Conservation (phyloP, 768 basidiomycete genomes). For the Hygrophorus pudorinus region DNA sequence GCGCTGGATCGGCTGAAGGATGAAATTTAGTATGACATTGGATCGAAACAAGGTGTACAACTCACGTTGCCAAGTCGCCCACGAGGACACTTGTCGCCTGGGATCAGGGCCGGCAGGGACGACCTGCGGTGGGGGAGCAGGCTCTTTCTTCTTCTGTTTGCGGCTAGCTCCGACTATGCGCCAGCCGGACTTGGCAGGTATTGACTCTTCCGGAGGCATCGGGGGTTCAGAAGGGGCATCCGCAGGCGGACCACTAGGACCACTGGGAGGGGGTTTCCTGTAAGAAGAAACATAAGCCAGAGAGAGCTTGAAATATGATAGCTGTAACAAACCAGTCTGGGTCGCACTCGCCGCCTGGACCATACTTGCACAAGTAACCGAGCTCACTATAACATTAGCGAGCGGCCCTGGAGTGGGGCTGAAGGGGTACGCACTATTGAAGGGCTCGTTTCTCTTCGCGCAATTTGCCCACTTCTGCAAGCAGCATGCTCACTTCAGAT, state of each 20-base stretch:
- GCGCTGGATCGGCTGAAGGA: constrained; percentile 43
- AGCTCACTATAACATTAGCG: constrained; percentile 47
- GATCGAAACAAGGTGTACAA: constrained; percentile 11
- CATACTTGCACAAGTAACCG: constrained; percentile 66
- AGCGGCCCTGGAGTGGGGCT: background rate
- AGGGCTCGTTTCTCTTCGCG: constrained; percentile 69
- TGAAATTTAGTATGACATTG: background rate
- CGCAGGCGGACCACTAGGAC: constrained; percentile 32
- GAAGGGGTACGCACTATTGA: constrained; percentile 52
- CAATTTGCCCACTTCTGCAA: constrained; percentile 75
- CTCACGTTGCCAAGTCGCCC: constrained; percentile 64
- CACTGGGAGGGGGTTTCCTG: constrained; percentile 39
- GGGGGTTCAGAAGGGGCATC: constrained; percentile 31
- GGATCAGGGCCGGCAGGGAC: constrained; percentile 28
- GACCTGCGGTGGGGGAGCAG: constrained; percentile 22
- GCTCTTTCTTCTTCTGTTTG: constrained; percentile 38
- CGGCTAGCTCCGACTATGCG: constrained; percentile 38
- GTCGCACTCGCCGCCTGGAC: constrained; percentile 80
- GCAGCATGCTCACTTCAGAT: constrained; percentile 72
- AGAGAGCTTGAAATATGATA: background rate
- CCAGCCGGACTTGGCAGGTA: constrained; percentile 49
- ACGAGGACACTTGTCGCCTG: constrained; percentile 38
- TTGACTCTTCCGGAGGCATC: constrained; percentile 26
- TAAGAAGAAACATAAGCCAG: constrained; percentile 2
- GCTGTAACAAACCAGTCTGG: constrained; percentile 52